Base-by-base conservation (phyloP, 345 rosid species). In the Lepidium didymum region DNA sequence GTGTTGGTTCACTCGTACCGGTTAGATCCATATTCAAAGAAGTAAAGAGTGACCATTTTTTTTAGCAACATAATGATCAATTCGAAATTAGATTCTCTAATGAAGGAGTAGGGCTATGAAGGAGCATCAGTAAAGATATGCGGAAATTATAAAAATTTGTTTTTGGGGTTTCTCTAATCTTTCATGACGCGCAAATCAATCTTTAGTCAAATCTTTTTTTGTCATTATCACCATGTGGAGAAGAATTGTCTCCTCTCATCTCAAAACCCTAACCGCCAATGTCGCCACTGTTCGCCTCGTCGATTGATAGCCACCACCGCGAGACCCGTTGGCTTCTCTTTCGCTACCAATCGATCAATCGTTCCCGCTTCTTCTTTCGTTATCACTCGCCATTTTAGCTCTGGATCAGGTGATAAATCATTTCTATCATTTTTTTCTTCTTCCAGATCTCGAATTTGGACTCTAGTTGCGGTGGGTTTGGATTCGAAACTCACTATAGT, bases 221-320 rank as follows among this genome's bases (percentile, higher is more conserved):
- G 18, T 38, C 35, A 42, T 38, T 23, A 10, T 67, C 59, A 81
- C 51, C 75, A 92, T 92, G 98, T 92, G 96, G 98, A 86, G 91
- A 81, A 81, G 89, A 79, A 59, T 81, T 73, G 72, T 75, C 49
- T 67, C 77, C 75, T 86, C 92, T 37, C 85, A 83, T 29, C 83
- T 92, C 77, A 89, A 79, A 85, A 75, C 89, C 87, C 89, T 88
- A 64, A 86, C 86, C 60, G 62, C 67, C 50, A 47, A 68, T 68
- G 47, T 77, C 57, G 47, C 71, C 64, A 58, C 72, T 9, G n/a
- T 27, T 50, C 82, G 3, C 37, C 75, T 47, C 72, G 74, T 76
- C 84, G 78, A 77, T 82, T 84, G 19, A 43, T 68, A 29, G 64
- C 80, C 74, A 63, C 73, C 58, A 73, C 62, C 38, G 69, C 54